Evolutionary conservation across 1,284 basidiomycete genomes (phyloP), one percentile per base, ranked within the genome.

Genomic region (Ceratobasidium theobromae): DNA sequence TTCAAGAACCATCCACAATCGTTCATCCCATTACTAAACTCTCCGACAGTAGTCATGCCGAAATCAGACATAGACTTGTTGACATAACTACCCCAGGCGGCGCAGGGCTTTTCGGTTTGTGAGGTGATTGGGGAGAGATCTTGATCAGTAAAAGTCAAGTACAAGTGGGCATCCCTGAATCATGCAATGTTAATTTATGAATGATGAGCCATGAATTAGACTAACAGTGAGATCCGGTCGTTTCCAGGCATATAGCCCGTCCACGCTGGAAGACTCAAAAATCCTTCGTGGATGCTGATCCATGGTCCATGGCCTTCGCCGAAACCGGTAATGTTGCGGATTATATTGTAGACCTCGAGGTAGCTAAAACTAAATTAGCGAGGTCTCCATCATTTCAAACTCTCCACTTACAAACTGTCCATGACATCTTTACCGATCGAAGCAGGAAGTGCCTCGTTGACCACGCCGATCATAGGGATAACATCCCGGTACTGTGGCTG

Each of bases 11-110:
- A 77, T 33, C 88, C 90, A 72, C 89, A 93, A 74, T 95, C 93
- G 68, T 89, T 95, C 71, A 93, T 84, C 18, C 88, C 89, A 67
- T 87, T 84, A 70, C 85, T 87, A 65, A 81, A 92, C 78, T 97
- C 94, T 69, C 93, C 94, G 49, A 91, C 90, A 51, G 78, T 79
- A 9, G 86, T 86, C 67, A 93, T 74, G 33, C 95, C 94, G 71
- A 90, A 93, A 30, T 78, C 76, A n/a, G 75, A 74, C 66, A 80
- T 80, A 9, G 79, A 77, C 8, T 69, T 70, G 71, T 79, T 91
- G 71, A 90, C 82, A 16, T 72, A 72, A 3, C 71, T 68, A 0
- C 81, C 77, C 80, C 93, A 96, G 3, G 78, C 75, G 12, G 75
- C 73, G 77, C 93, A 95, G 3, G 93, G 90, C n/a, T 77, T 68